Conservation (phyloP, 352 stramenopile species). For the Pythium folliculosum region DNA sequence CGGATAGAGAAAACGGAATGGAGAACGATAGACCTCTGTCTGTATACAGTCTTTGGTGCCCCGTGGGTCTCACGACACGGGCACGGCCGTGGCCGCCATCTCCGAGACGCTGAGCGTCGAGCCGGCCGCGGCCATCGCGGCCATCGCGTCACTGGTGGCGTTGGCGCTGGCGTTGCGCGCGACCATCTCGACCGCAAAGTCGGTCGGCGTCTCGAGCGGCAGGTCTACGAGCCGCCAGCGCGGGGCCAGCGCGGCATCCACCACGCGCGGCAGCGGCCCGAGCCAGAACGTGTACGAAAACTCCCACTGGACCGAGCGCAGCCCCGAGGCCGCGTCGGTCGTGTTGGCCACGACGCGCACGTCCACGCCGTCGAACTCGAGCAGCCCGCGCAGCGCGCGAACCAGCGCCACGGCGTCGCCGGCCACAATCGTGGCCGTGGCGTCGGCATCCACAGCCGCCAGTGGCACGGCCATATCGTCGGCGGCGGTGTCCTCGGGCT, state of each 20-base stretch:
- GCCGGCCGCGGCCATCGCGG: no score
- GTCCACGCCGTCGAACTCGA: constrained; percentile 45
- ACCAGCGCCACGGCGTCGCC: constrained; percentile 27
- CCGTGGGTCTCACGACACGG: not conserved
- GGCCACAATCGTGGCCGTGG: constrained; percentile 9
- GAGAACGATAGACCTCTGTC: no score
- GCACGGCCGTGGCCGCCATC: not conserved
- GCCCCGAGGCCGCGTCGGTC: constrained; percentile 1
- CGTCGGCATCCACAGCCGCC: constrained; percentile 9
- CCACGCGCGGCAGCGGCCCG: constrained; percentile 16
- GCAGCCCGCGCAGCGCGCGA: constrained; percentile 29
- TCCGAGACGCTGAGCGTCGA: no score
- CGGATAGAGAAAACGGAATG: constrained; percentile 1
- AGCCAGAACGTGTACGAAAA: constrained; percentile 29
- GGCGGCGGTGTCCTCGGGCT: constrained; percentile 19
- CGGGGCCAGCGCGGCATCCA: constrained; percentile 3
- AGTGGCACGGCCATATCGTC: constrained; percentile 9
- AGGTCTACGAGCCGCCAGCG: constrained; percentile 23
- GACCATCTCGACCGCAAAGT: constrained; percentile 22
- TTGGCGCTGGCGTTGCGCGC: not conserved
- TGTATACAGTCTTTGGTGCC: no score
- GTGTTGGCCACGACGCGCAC: constrained; percentile 28
- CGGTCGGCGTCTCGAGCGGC: constrained; percentile 2
- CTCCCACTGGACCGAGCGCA: constrained; percentile 19
- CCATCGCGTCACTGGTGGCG: not conserved